Percentiles rank a stretch among this genome's conserved stretches.
These are phyloP conservation scores for Penicillium sp. DNA, from an alignment of 2,329 filamentous ascomycete species.

Conservation along the genomic window DNA sequence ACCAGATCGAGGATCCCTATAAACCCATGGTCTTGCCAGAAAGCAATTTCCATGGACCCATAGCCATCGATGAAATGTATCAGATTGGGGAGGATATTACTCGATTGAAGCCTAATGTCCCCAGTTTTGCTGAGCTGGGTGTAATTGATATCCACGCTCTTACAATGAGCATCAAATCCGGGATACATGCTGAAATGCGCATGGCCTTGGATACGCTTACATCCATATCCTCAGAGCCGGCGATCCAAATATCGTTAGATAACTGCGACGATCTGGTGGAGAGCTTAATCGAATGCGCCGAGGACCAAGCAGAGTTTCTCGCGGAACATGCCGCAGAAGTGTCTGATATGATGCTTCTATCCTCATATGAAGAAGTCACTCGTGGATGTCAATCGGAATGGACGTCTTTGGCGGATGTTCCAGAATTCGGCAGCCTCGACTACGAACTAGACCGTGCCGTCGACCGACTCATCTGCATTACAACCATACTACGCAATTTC, in stretches of 20 bases:
- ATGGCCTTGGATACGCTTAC: conserved; percentile 77
- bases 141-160: conserved; percentile 83
- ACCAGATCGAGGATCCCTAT: conserved; percentile 38
- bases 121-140: conserved; percentile 67
- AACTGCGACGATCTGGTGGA: conserved; percentile 83
- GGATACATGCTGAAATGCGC: conserved; percentile 80
- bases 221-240: conserved; percentile 58
- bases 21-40: conserved; percentile 40
- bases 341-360: conserved; percentile 74
- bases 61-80: conserved; percentile 57
- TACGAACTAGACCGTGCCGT: conserved; percentile 81
- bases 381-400: conserved; percentile 68
- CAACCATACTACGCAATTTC: conserved; percentile 82
- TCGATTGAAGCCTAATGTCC: conserved; percentile 63
- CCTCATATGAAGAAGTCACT: conserved; percentile 77
- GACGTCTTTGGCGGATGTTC: conserved; percentile 61
- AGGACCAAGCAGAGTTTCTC: conserved; percentile 77
- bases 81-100: conserved; percentile 60
- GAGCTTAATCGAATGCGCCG: conserved; percentile 77
- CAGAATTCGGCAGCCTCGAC: conserved; percentile 63
- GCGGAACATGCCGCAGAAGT: conserved; percentile 75
- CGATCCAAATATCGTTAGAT: conserved; percentile 58
- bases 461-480: conserved; percentile 79
- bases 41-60: conserved; percentile 59
- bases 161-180: conserved; percentile 79